Evolutionary conservation across 768 basidiomycete species (phyloP).

Genomic region (Cubamyces sp.): DNA sequence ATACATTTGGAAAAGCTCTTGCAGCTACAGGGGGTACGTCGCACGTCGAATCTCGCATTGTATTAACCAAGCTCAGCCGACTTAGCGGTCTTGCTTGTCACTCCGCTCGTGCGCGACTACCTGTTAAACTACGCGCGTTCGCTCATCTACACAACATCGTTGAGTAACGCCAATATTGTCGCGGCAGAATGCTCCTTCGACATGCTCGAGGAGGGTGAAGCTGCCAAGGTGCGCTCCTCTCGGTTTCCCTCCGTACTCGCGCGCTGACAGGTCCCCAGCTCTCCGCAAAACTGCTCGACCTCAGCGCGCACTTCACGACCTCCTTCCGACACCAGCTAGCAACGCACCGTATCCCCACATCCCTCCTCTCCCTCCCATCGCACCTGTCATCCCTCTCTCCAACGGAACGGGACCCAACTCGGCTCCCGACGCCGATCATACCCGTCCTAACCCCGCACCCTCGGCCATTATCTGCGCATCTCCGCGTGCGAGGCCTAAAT

Average conservation of each 20-base stretch:
- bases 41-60: not conserved
- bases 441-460: conserved; percentile 81
- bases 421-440: conserved; percentile 74
- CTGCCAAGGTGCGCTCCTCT: conserved; percentile 50
- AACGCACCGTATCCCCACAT: conserved; percentile 30
- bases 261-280: conserved; percentile 31
- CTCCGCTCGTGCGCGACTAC: conserved; percentile 74
- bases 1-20: conserved; percentile 94
- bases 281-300: conserved; percentile 44
- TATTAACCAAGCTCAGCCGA: not conserved
- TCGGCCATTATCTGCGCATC: conserved; percentile 72
- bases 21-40: conserved; percentile 82
- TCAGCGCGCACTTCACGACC: conserved; percentile 46
- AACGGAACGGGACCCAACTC: conserved; percentile 31
- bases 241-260: conserved; percentile 30
- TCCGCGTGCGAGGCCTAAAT: conserved; percentile 56
- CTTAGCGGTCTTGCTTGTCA: conserved; percentile 80
- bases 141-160: conserved; percentile 89
- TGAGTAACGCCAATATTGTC: conserved; percentile 75
- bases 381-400: conserved; percentile 32
- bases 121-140: conserved; percentile 91
- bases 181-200: conserved; percentile 82
- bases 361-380: conserved; percentile 37
- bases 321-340: conserved; percentile 36
- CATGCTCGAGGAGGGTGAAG: conserved; percentile 68